Conservation (phyloP, 176 grass and related monocot genomes). For the Saccharum spontaneum region DNA sequence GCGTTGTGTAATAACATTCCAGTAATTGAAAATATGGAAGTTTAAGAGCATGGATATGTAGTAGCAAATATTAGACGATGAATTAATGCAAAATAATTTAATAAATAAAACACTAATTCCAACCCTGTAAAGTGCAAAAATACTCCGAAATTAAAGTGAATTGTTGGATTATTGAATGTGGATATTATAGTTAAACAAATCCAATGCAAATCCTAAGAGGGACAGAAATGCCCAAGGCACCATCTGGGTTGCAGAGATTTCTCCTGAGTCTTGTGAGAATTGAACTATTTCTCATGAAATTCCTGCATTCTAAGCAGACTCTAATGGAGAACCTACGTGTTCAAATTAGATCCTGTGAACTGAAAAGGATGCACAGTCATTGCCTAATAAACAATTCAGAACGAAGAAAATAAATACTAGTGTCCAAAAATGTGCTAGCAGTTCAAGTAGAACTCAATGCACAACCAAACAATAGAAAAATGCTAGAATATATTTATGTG, state of each 20-base stretch:
- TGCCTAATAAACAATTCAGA: background rate
- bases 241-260: background rate
- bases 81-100: conserved; percentile 15
- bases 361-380: background rate
- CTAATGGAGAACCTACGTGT: background rate
- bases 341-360: background rate
- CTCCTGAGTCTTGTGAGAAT: background rate
- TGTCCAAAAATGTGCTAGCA: conserved; percentile 17
- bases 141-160: background rate
- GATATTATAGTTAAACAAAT: background rate
- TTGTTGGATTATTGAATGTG: background rate
- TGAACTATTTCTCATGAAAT: background rate
- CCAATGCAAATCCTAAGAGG: conserved; percentile 11
- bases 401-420: background rate
- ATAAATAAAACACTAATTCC: conserved; percentile 1
- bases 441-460: background rate
- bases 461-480: background rate
- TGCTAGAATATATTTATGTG: background rate
- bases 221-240: background rate
- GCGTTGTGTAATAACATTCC: background rate
- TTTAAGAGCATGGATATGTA: conserved; percentile 19
- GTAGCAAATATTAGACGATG: conserved; percentile 4
- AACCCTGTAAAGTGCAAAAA: background rate
- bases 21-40: background rate
- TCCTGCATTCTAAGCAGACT: background rate